Conservation (phyloP, 352 stramenopile genomes). For the Pythium myriotylum region DNA sequence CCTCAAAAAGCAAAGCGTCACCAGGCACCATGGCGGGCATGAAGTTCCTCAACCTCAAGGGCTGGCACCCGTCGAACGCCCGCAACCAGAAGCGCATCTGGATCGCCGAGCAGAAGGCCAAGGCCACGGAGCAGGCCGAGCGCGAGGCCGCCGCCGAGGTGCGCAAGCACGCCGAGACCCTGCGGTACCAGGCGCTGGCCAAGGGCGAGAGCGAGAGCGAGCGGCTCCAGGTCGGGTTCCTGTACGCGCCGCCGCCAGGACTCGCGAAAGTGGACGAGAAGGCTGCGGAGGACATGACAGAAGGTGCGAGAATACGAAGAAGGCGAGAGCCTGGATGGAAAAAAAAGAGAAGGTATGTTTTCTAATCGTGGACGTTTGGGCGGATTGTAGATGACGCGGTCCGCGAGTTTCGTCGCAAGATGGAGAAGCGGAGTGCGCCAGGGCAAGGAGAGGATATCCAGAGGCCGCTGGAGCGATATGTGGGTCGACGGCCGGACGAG, state of each 20-base stretch:
- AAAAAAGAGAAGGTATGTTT: too few species aligned
- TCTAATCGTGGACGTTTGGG: too few species aligned
- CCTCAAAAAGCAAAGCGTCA: too few species aligned
- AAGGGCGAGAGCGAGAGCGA: slow-evolving; percentile 56
- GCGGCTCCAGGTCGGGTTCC: slow-evolving; percentile 68
- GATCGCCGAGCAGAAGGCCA: slow-evolving; percentile 79
- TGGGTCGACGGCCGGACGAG: slow-evolving; percentile 66
- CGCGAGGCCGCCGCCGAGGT: slow-evolving; percentile 69
- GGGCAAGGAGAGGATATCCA: slow-evolving; percentile 25
- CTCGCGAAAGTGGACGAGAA: slow-evolving; percentile 50
- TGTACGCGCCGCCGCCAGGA: slow-evolving; percentile 74
- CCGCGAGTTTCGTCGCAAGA: slow-evolving; percentile 61
- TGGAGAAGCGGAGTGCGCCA: slow-evolving; percentile 36
- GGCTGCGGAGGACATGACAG: slow-evolving; percentile 24
- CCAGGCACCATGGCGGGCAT: slow-evolving; percentile 61
- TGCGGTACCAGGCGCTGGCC: slow-evolving; percentile 60
- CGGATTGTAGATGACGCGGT: slow-evolving; percentile 53
- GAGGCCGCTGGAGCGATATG: slow-evolving; percentile 73
- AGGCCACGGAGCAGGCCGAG: slow-evolving; percentile 49
- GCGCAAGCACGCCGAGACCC: slow-evolving; percentile 54
- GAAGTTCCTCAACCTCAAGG: slow-evolving; percentile 84
- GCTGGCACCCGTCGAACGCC: slow-evolving; percentile 77
- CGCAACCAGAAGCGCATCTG: slow-evolving; percentile 86
- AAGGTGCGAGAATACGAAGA: too few species aligned
- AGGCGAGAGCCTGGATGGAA: too few species aligned